Base-by-base conservation (phyloP, 345 rosid species). In the Euphorbia tirucalli region DNA sequence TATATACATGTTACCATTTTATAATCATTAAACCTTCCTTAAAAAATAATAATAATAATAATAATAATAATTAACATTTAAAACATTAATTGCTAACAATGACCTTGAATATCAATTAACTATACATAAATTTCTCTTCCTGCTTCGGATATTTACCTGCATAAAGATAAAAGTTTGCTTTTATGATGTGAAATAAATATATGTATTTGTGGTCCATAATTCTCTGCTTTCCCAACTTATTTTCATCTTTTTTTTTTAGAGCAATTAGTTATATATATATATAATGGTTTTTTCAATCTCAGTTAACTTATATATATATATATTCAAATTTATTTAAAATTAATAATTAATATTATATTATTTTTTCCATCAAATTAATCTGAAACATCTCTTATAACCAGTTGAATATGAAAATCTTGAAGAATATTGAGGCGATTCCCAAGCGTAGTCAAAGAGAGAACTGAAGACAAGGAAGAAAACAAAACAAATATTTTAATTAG, bases 151-250 rank as follows among this genome's bases (percentile, higher is more conserved):
- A 48, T 71, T 32, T 61, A 61, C 31, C 21, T 7, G 35, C 31
- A 48, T 21, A 19, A 48, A 39, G 0, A 7, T 18, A 19, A 10
- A 49, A 39, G 30, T 11, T 14, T 71, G 48, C 59, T 71, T 71
- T 46, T 30, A n/a, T 61, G 37, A 58, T 58, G 61, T 49, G 15
- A 11, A 60, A 16, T 24, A 37, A 48, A 62, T 31, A 31, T 9
- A n/a, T 16, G 11, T 46, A 46, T 46, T 7, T 71, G 74, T 50
- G 61, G 66, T 63, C 68, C 67, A 52, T n/a, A n/a, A n/a, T 18
- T 27, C 9, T 13, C 6, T 62, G 61, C 25, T 61, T n/a, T 32
- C 52, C 69, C 69, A 65, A 24, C 32, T 8, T 19, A 46, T 46
- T 46, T 46, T 62, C n/a, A 5, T 39, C 0, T 24, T 25, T 32